A percentile compares a stretch with the other conserved stretches of the same genome.
phyloP scores from a whole-genome alignment of 108 stramenopile genomes.

The Skeletonema grethae region DNA sequence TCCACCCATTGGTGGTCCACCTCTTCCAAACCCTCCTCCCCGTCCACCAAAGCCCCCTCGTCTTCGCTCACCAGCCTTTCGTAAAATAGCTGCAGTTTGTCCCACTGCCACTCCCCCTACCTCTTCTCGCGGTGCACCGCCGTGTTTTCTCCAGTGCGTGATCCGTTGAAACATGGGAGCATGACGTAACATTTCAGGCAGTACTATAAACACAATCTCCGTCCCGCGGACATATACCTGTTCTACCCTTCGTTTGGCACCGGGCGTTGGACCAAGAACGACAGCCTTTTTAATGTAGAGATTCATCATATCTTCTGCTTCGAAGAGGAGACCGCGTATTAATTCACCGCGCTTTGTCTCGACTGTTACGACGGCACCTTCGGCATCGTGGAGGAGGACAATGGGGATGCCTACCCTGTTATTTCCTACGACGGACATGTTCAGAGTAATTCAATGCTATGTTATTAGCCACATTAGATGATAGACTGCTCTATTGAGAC shows the following conservation, averaged over 20 bases:
- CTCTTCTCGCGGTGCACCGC: constrained; percentile 91
- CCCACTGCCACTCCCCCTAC: constrained; percentile 88
- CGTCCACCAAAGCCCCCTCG: constrained; percentile 63
- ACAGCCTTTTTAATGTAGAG: constrained; percentile 86
- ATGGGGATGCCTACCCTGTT: constrained; percentile 91
- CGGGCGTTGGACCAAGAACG: constrained; percentile 54
- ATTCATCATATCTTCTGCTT: constrained; percentile 93
- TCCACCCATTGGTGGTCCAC: constrained; percentile 51
- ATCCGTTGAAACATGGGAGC: constrained; percentile 92
- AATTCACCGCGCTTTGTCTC: constrained; percentile 86
- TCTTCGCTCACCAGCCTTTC: constrained; percentile 83
- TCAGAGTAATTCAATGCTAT: too few relatives aligned
- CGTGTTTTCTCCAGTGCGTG: constrained; percentile 88
- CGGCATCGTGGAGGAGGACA: constrained; percentile 87
- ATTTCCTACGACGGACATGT: constrained; percentile 91
- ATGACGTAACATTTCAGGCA: constrained; percentile 87
- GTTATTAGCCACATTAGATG: too few relatives aligned
- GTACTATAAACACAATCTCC: constrained; percentile 84
- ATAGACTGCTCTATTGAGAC: too few relatives aligned
- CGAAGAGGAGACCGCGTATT: constrained; percentile 85
- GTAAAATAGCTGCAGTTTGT: constrained; percentile 88
- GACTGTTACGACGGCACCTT: constrained; percentile 82
- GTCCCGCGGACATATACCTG: constrained; percentile 81
- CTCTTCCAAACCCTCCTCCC: constrained; percentile 60
- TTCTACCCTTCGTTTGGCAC: constrained; percentile 74